A percentile compares a stretch with the other conserved stretches of the same genome.
Conservation (phyloP, 768 basidiomycete species). For the Tubosaeta sp. region DNA sequence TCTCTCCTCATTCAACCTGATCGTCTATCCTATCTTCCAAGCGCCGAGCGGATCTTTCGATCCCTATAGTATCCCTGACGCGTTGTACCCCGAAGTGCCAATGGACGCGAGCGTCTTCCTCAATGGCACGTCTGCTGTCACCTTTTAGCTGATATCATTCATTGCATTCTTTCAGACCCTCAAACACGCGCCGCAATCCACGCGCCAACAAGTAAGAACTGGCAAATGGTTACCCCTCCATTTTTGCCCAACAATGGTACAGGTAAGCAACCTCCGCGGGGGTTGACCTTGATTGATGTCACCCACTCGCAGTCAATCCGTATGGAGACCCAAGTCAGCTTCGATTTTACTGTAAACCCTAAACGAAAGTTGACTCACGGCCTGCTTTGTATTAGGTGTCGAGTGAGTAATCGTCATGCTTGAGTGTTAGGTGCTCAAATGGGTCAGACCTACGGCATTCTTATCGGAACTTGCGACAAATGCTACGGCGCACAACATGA, state of each 20-base stretch:
- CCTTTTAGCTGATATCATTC: constrained; percentile 49
- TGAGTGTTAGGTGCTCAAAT: neutral
- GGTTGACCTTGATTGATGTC: neutral
- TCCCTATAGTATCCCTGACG: constrained; percentile 5
- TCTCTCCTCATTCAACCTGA: constrained; percentile 1
- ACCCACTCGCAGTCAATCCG: constrained; percentile 1
- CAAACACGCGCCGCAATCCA: constrained; percentile 56
- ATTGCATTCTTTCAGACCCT: constrained; percentile 35
- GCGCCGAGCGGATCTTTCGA: constrained; percentile 7
- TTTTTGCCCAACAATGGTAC: constrained; percentile 9
- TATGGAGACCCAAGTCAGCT: constrained; percentile 32
- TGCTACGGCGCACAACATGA: constrained; percentile 43
- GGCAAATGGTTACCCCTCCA: constrained; percentile 25
- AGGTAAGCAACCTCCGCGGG: constrained; percentile 11
- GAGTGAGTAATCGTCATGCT: constrained; percentile 26
- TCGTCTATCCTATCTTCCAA: neutral
- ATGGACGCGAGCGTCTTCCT: constrained; percentile 52
- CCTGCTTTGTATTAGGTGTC: constrained; percentile 20
- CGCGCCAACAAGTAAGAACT: constrained; percentile 59
- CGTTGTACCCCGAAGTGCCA: constrained; percentile 40
- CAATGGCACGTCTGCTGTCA: constrained; percentile 42
- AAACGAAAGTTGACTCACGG: neutral
- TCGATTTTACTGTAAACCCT: neutral
- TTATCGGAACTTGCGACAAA: constrained; percentile 63
- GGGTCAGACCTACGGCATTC: constrained; percentile 55